Conservation (phyloP, 1,284 basidiomycete genomes). For the Rhodotorula sp. region DNA sequence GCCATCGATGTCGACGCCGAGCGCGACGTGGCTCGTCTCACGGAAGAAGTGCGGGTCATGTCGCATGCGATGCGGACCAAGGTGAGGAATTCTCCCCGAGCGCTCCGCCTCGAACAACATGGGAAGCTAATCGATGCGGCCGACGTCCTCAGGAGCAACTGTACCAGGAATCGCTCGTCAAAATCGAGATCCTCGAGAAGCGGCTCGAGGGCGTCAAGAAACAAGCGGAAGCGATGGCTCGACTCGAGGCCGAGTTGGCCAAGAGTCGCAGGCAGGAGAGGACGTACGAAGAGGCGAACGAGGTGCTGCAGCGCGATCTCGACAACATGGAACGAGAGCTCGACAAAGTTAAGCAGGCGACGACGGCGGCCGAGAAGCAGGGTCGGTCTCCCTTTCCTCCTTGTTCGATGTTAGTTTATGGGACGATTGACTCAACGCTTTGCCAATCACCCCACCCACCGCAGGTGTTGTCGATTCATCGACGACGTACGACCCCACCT, state of each 20-base stretch:
- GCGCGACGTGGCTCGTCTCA: conserved; percentile 74
- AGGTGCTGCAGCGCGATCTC: conserved; percentile 83
- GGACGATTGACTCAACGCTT: conserved; percentile 3
- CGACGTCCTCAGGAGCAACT: conserved; percentile 68
- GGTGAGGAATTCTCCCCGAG: not conserved
- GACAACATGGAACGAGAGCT: conserved; percentile 85
- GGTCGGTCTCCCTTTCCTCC: conserved; percentile 12
- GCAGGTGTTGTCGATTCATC: not conserved
- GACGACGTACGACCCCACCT: not conserved
- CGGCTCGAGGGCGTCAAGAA: conserved; percentile 86
- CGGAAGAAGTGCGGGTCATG: conserved; percentile 84
- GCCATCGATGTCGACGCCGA: conserved; percentile 90
- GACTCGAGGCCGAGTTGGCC: conserved; percentile 73
- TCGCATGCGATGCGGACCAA: conserved; percentile 71
- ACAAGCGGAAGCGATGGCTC: conserved; percentile 71
- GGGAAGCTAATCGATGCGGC: no score
- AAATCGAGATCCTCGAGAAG: conserved; percentile 90
- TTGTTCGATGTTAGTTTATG: conserved; percentile 26
- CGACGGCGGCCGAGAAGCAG: conserved; percentile 46
- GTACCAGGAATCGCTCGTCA: conserved; percentile 83
- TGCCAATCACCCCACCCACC: not conserved
- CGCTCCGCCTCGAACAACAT: no score
- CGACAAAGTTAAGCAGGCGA: conserved; percentile 67
- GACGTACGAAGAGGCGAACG: conserved; percentile 87
- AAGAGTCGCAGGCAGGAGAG: conserved; percentile 82